Percentiles rank a stretch among this genome's conserved stretches.
phyloP scores from a whole-genome alignment of 208 protist species.

The Hexamita inflata region DNA sequence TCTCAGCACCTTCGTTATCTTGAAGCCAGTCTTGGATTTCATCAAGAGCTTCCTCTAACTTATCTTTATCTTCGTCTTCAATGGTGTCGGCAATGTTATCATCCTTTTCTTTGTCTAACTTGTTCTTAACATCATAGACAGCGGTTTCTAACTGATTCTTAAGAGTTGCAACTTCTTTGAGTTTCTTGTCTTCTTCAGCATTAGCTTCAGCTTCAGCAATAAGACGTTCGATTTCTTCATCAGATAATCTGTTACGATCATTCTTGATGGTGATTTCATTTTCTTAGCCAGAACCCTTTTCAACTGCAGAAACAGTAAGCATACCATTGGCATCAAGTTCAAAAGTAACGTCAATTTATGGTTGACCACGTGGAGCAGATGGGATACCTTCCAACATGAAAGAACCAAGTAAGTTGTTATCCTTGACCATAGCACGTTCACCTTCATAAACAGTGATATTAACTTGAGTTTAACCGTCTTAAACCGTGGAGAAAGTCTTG shows the following conservation, averaged over 20 bases:
- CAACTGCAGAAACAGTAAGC: conserved; percentile 77
- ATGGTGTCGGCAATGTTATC: conserved; percentile 20
- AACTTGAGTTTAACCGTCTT: conserved; percentile 69
- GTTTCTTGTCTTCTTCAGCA: conserved; percentile 30
- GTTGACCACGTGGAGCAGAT: conserved; percentile 53
- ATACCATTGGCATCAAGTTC: conserved; percentile 89
- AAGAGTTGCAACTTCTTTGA: conserved; percentile 26
- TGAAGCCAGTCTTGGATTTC: conserved; percentile 34
- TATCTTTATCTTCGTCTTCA: conserved; percentile 20
- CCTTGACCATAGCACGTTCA: conserved; percentile 86
- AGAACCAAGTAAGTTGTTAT: conserved; percentile 84
- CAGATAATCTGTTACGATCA: conserved; percentile 47
- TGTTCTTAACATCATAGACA: conserved; percentile 23
- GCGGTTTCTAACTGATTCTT: conserved; percentile 33
- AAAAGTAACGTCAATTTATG: conserved; percentile 76
- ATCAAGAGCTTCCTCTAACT: conserved; percentile 25
- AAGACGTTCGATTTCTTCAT: conserved; percentile 41
- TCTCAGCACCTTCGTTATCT: conserved; percentile 19
- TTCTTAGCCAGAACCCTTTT: conserved; percentile 69
- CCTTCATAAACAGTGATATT: conserved; percentile 85
- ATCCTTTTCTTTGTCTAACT: conserved; percentile 14
- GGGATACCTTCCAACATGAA: conserved; percentile 86
- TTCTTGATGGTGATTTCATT: conserved; percentile 72
- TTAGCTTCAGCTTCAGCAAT: conserved; percentile 28
- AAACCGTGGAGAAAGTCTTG: conserved; percentile 73